Evolutionary conservation across 75 land plant genomes (phyloP), one percentile per base, ranked within the genome.

Genomic region (Pinus albicaulis): DNA sequence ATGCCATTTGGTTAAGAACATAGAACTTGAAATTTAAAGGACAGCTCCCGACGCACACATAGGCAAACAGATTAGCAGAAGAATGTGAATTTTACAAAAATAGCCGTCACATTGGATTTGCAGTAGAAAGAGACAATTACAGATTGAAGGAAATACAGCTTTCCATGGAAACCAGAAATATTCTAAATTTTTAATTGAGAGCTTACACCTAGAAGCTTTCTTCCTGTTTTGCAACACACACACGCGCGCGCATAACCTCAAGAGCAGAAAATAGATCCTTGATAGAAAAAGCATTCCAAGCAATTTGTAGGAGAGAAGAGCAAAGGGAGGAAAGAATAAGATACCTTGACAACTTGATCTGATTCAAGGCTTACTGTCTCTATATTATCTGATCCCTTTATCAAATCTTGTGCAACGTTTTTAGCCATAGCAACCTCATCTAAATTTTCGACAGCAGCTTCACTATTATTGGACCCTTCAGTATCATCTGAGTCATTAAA

Each of bases 251-350:
- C 20, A 20, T 3, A 68, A 68, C 52, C 71, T 19, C 71, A 8
- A 20, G 41, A n/a, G 23, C 4, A n/a, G 24, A 12, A 41, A 38
- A 68, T 48, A 68, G 1, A 10, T 68, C 28, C 24, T 61, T 14
- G 22, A 68, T 41, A 68, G 41, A 41, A 68, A 68, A 68, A n/a
- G 7, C n/a, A n/a, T 11, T 68, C 13, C 38, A 64, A 64, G 71
- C n/a, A 68, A 68, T 8, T 41, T 68, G 34, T 53, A 68, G 22
- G 34, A 68, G 8, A 11, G 22, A 41, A 41, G 13, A n/a, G 71
- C 14, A 41, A 68, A 11, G 71, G 10, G 52, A 24, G 13, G 14
- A 52, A 72, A n/a, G 24, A 23, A 71, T 22, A 53, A 48, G 53
- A 53, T 53, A 23, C 74, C 74, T 55, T 24, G 14, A 72, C 6